A percentile compares a stretch with the other conserved stretches of the same genome.
These are phyloP conservation scores for Fallopia convolvulus DNA, from an alignment of 148 eudicot species.

Conservation along the genomic window DNA sequence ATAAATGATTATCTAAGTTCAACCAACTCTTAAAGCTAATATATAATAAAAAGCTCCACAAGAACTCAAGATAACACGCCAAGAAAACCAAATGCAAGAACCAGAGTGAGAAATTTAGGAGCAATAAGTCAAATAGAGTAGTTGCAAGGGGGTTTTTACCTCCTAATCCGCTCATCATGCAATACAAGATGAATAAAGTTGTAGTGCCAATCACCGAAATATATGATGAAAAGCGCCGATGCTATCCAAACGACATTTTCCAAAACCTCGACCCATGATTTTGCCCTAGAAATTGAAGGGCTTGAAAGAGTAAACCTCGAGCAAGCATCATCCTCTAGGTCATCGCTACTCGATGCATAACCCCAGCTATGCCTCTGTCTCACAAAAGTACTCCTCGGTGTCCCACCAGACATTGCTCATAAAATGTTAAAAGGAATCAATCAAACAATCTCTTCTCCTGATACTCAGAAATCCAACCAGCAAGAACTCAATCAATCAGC, in stretches of 20 bases:
- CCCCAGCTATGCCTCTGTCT: slow-evolving; percentile 94
- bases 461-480: not conserved
- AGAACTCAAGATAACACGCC: not conserved
- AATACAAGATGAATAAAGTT: slow-evolving; percentile 61
- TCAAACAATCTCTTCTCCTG: slow-evolving; percentile 6
- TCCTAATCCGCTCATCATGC: slow-evolving; percentile 73
- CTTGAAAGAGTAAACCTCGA: slow-evolving; percentile 38
- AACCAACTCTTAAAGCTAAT: not conserved
- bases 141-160: slow-evolving; percentile 30
- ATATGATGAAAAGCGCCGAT: slow-evolving; percentile 62
- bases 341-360: slow-evolving; percentile 74
- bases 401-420: slow-evolving; percentile 65
- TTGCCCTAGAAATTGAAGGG: slow-evolving; percentile 35
- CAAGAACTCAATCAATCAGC: not conserved
- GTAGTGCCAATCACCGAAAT: slow-evolving; percentile 69
- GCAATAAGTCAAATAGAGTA: not conserved
- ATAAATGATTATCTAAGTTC: not conserved
- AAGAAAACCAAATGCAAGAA: not conserved
- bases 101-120: not conserved
- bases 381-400: slow-evolving; percentile 60
- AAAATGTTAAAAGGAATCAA: slow-evolving; percentile 3
- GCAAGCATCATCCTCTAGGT: slow-evolving; percentile 87
- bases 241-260: slow-evolving; percentile 82
- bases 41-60: not conserved
- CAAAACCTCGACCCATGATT: slow-evolving; percentile 65